Conservation (phyloP, 169 alveolate genomes). For the Plasmodium berghei region DNA sequence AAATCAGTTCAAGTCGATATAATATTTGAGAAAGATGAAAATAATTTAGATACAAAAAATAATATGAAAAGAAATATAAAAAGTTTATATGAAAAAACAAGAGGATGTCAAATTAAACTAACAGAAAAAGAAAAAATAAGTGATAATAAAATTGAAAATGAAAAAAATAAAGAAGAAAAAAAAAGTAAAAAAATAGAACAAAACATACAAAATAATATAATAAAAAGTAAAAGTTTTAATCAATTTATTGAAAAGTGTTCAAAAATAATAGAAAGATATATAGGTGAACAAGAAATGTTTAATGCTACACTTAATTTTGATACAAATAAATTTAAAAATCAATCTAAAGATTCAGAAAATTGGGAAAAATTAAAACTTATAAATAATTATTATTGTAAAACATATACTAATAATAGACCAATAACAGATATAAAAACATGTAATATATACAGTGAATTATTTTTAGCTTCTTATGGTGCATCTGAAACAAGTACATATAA, state of each 20-base stretch:
- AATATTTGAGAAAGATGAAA: neutral
- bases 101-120: slow-evolving; percentile 5
- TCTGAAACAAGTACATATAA: slow-evolving; percentile 82
- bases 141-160: neutral
- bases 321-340: slow-evolving; percentile 2
- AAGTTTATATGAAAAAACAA: neutral
- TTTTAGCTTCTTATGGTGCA: slow-evolving; percentile 88
- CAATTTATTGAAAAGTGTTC: slow-evolving; percentile 40
- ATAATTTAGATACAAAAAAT: neutral
- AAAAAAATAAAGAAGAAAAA: neutral
- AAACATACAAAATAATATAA: slow-evolving; percentile 5
- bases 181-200: neutral
- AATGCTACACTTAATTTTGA: slow-evolving; percentile 50
- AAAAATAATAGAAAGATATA: slow-evolving; percentile 46
- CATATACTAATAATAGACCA: slow-evolving; percentile 72
- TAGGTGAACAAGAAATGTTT: slow-evolving; percentile 73
- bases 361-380: slow-evolving; percentile 44
- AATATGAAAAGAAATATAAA: neutral
- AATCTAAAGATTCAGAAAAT: slow-evolving; percentile 10
- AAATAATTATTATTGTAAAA: slow-evolving; percentile 63
- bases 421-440: slow-evolving; percentile 78
- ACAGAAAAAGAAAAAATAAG: neutral
- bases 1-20: slow-evolving; percentile 68
- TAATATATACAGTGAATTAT: slow-evolving; percentile 78
- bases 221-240: slow-evolving; percentile 18